Base-by-base conservation (phyloP, 2,329 filamentous ascomycete species). In the Monosporascus sp. region DNA sequence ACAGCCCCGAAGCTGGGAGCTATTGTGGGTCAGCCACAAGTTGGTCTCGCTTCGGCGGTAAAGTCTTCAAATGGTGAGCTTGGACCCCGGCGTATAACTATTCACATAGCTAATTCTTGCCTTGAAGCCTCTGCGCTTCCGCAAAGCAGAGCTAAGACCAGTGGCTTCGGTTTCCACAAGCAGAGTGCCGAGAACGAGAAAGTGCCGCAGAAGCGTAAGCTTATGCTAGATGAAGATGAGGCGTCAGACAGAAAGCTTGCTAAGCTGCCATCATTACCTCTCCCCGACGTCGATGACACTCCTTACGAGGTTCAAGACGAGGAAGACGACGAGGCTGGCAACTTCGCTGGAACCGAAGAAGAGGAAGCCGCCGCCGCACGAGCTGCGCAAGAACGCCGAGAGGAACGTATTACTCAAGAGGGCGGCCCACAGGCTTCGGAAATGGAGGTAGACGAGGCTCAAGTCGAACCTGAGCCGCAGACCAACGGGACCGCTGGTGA, bases 141-240 rank as follows among this genome's bases (percentile, higher is more conserved):
- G 31, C 89, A 85, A 69, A 84, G 83, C 55, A 84, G 82, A 61
- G 80, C 82, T 48, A 92, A 92, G 65, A 81, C 95, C 47, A 88
- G 88, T 67, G 86, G 87, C 35, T 97, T 97, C 65, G 93, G 91
- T 2, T 84, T 97, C 54, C 79, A 81, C 53, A 94, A 90, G 67
- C 74, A 81, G 43, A 77, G 77, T 49, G 71, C 75, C 48, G 90
- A 90, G 50, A 70, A 70, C 22, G 87, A 89, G 49, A 90, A 89
- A 64, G 69, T 80, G 3, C 76, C 82, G 4, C 76, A 82, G 20
- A 90, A 90, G 65, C 87, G 86, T 60, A 90, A 89, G 55, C 76
- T 96, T 22, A 85, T 91, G 61, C 85, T 97, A 62, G 92, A 89
- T 55, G 93, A 97, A 65, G 93, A 97, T 63, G 90, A 96, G 63